Base-by-base conservation (phyloP, 441 rosid genomes). In the Euphorbia corollata region DNA sequence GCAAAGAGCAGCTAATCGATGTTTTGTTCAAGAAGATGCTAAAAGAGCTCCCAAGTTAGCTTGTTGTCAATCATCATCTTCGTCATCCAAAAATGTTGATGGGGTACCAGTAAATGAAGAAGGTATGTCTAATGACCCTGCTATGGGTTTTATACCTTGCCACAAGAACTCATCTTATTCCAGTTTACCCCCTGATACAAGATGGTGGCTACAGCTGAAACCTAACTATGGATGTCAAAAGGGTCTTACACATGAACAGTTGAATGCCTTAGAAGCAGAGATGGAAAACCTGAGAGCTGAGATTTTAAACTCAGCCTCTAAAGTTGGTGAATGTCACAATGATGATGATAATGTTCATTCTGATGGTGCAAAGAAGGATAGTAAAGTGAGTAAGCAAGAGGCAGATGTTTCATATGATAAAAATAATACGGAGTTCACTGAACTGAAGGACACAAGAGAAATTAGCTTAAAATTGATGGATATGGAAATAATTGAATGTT, bases 1-100 rank as follows among this genome's bases (percentile, higher is more conserved):
- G 99, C 99, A 94, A 77, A 84, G 99, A 77, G 70, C 92, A 13
- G 96, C 85, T 27, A 94, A 94, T 70, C 98, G 98, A 72, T 94
- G 84, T 80, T 91, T 94, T 79, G 92, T 94, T 34, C 99, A 94
- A 83, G 99, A 94, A 80, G 99, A 94, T 84, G 97, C 99, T 65
- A 91, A 91, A 77, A 80, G 98, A 78, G 99, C 99, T 76, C 99
- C 99, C 23, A 91, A 89, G 78, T 71, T 94, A 73, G 93, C 99
- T 45, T 94, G 77, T 73, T 86, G 88, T 74, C 97, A 89, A 34
- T 87, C 98, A 41, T 81, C 95, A n/a, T 73, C 85, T 71, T 73
- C 93, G 36, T 75, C 87, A 13, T 64, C 83, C 63, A 85, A 81
- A 72, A 85, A 71, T 36, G 75, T 74, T 59, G 90, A 87, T 34